Evolutionary conservation across 768 basidiomycete genomes (phyloP).

Genomic region (Hirschioporus abietinus): DNA sequence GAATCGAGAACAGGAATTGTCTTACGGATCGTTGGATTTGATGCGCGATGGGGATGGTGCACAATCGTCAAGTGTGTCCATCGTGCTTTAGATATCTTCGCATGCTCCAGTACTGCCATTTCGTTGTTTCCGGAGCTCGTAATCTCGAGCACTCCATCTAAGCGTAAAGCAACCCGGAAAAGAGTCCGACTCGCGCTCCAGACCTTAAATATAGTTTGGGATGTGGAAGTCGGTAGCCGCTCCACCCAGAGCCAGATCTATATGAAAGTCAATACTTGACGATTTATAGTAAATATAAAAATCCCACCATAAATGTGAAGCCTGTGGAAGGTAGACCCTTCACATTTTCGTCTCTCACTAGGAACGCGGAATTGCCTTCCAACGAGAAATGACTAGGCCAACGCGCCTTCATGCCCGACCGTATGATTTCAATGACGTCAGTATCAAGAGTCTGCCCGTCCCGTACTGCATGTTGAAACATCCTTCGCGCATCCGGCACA

Average conservation of each 20-base stretch:
- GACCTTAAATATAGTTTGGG: conserved; percentile 33
- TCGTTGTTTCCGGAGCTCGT: conserved; percentile 34
- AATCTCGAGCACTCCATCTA: conserved; percentile 54
- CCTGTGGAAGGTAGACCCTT: conserved; percentile 56
- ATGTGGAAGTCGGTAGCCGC: conserved; percentile 28
- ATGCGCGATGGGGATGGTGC: conserved; percentile 51
- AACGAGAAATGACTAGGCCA: conserved; percentile 80
- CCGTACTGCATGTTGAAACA: conserved; percentile 55
- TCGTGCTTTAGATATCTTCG: conserved; percentile 44
- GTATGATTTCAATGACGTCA: conserved; percentile 66
- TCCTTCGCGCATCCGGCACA: conserved; percentile 53
- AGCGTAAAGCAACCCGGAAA: conserved; percentile 43
- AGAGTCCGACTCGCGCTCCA: conserved; percentile 26
- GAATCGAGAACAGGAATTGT: background rate
- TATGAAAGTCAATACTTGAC: background rate
- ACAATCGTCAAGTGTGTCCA: conserved; percentile 75
- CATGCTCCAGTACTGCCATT: conserved; percentile 37
- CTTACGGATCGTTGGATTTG: conserved; percentile 56
- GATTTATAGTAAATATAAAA: background rate
- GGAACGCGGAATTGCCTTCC: conserved; percentile 48
- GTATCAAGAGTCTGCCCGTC: conserved; percentile 47
- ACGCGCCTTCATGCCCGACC: conserved; percentile 63
- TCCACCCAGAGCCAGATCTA: conserved; percentile 50
- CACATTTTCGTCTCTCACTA: conserved; percentile 40
- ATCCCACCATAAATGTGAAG: conserved; percentile 55